Evolutionary conservation across 2,329 filamentous ascomycete genomes (phyloP).

Genomic region (Chrysoporthe cubensis): DNA sequence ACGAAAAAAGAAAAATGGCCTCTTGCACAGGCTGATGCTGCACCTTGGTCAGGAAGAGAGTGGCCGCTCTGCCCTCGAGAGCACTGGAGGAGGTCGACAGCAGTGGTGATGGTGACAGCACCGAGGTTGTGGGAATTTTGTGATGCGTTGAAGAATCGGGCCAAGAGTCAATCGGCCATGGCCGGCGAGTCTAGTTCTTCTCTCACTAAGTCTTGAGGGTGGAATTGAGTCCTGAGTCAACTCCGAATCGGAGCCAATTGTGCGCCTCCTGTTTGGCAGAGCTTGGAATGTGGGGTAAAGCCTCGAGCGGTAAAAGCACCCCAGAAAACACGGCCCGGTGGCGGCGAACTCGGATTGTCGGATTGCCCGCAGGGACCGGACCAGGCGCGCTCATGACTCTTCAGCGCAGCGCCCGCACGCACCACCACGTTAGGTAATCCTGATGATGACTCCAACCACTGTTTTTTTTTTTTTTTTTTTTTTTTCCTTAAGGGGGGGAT

Average conservation of each 20-base stretch:
- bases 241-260: slow-evolving; percentile 14
- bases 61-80: background rate
- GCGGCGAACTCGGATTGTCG: slow-evolving; percentile 15
- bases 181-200: background rate
- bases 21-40: background rate
- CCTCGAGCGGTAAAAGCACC: background rate
- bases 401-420: no score
- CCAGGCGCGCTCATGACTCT: background rate
- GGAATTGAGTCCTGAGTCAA: slow-evolving; percentile 12
- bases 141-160: background rate
- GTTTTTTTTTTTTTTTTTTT: no score
- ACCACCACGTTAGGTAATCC: background rate
- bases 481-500: no score
- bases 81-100: background rate
- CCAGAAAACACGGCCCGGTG: slow-evolving; percentile 2
- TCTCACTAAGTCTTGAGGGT: background rate
- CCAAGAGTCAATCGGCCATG: background rate
- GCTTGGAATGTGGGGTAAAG: slow-evolving; percentile 21
- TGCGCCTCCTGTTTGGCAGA: slow-evolving; percentile 13
- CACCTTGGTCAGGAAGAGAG: background rate
- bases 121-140: background rate
- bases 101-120: background rate
- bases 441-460: background rate
- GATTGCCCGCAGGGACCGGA: background rate
- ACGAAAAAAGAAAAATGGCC: slow-evolving; percentile 14